Percentiles rank a stretch among this genome's conserved stretches.
Evolutionary conservation across 345 rosid genomes (phyloP).

Genomic region (Syzygium oleosum): DNA sequence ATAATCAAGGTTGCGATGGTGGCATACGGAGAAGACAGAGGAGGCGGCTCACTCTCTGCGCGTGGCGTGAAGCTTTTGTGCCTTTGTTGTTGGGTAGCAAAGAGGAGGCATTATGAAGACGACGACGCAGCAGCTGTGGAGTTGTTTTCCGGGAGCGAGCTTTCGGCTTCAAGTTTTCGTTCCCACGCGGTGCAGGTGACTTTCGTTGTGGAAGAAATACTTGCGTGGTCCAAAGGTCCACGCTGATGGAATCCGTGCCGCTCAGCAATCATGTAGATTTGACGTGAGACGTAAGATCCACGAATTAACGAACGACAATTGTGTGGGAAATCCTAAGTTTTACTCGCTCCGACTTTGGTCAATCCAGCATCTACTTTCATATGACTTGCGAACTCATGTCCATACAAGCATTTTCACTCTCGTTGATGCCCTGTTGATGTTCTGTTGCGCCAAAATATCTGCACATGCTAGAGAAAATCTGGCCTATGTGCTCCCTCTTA

Average conservation of each 20-base stretch:
- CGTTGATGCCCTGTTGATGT: background rate
- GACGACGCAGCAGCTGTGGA: background rate
- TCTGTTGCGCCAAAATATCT: background rate
- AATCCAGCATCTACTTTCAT: background rate
- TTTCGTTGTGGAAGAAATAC: background rate
- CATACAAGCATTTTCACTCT: background rate
- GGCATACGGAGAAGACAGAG: background rate
- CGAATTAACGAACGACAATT: background rate
- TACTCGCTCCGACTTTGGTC: background rate
- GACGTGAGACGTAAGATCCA: background rate
- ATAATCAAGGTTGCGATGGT: background rate
- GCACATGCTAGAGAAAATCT: background rate
- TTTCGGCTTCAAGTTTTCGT: background rate
- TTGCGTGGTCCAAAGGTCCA: background rate
- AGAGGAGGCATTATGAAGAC: background rate
- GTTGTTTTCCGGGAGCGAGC: background rate
- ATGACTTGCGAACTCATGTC: background rate
- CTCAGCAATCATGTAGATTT: background rate
- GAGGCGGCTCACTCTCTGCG: background rate
- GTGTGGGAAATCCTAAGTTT: background rate
- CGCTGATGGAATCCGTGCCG: background rate
- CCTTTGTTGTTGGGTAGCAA: background rate
- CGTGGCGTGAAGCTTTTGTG: background rate
- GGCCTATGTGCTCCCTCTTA: background rate
- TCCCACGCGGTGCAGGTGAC: background rate